These are phyloP conservation scores for Blastomyces gilchristii DNA, from an alignment of 2,329 filamentous ascomycete species.

Conservation along the genomic window DNA sequence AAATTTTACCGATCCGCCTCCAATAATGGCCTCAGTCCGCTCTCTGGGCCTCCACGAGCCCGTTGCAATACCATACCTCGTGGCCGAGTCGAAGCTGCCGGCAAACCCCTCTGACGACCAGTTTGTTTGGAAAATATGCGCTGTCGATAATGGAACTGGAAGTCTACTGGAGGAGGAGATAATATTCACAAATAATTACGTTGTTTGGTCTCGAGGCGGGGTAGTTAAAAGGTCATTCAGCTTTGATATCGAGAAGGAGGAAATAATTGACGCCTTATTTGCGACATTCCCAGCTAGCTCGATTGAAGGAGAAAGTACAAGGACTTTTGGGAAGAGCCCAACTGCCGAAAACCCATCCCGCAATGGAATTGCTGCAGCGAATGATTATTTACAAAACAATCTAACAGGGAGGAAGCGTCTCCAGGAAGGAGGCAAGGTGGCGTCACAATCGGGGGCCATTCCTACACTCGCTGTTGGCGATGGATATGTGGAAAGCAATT, in stretches of 20 bases:
- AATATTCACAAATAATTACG: slow-evolving; percentile 61
- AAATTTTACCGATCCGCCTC: slow-evolving; percentile 17
- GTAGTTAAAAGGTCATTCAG: slow-evolving; percentile 76
- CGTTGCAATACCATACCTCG: slow-evolving; percentile 68
- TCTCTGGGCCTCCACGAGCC: slow-evolving; percentile 89
- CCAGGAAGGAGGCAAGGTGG: slow-evolving; percentile 13
- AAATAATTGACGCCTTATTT: slow-evolving; percentile 74
- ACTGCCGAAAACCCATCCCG: neutral
- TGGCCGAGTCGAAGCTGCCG: slow-evolving; percentile 67
- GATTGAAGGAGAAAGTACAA: slow-evolving; percentile 18
- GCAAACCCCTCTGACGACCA: slow-evolving; percentile 50
- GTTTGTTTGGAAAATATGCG: slow-evolving; percentile 66
- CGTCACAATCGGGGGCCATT: slow-evolving; percentile 8
- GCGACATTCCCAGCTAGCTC: slow-evolving; percentile 59
- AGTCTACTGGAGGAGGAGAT: slow-evolving; percentile 63
- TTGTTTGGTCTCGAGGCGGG: slow-evolving; percentile 81
- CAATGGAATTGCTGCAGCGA: neutral
- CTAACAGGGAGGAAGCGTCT: slow-evolving; percentile 12
- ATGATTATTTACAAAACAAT: neutral
- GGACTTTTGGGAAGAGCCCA: neutral
- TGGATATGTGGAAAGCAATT: slow-evolving; percentile 19
- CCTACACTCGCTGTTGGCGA: slow-evolving; percentile 26
- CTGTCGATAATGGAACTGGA: slow-evolving; percentile 35
- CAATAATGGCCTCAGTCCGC: slow-evolving; percentile 73
- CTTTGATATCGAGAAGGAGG: slow-evolving; percentile 77